Evolutionary conservation across 2,329 filamentous ascomycete species (phyloP), one percentile per base, ranked within the genome.

Genomic region (Phoma herbarum): DNA sequence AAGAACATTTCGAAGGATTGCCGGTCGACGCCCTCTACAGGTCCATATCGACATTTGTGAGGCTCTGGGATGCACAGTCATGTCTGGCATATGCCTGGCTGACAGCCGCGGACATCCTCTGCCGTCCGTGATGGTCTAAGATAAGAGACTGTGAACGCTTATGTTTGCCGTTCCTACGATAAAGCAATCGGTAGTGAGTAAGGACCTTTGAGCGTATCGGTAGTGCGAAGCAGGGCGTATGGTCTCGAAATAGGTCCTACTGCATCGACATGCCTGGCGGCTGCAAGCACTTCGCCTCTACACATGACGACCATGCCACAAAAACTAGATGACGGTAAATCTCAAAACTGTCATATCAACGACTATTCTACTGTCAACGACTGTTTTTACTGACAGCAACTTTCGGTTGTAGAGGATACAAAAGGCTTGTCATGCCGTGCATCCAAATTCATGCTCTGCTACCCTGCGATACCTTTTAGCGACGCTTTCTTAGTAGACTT

Each of bases 241-340:
- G 33, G 14, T 42, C 54, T 57, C 22, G 39, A 48, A 52, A 57
- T 48, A 57, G 48, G 22, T 43, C 29, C 37, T 29, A 48, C 35
- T 23, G 22, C 33, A 29, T 26, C 7, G 14, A 18, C 7, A 39
- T 49, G 37, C 43, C 28, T 45, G 43, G 14, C 31, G 18, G 39
- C 49, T 58, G 39, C 49, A 53, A 9, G 39, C 55, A 52, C 39
- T 58, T 22, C 49, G 56, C 45, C 44, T 52, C 44, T 29, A 49
- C n/a, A 43, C 12, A 22, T 33, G 26, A n/a, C 25, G n/a, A 33
- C 53, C 2, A 23, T 14, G 46, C 29, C 25, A 46, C 46, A 41
- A 57, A 44, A 29, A 45, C 8, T 14, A 23, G n/a, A 22, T 29
- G 33, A 26, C 31, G 16, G 33, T 46, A n/a, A 7, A 14, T 8